Conservation (phyloP, 202 grass and related monocot genomes). For the Bolboschoenoplectus hybrid region DNA sequence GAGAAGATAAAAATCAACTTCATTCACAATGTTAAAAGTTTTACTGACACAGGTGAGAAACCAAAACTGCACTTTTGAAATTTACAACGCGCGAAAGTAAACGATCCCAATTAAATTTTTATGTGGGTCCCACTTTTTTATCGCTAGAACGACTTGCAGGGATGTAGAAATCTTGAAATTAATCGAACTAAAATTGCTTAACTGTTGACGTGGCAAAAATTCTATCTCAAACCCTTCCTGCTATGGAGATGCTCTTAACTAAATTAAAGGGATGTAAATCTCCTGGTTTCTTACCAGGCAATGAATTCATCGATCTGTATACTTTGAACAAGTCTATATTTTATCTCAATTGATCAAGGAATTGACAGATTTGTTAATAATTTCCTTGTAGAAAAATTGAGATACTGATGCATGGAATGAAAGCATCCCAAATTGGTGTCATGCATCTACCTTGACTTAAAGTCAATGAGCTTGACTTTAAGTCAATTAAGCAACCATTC, state of each 20-base stretch:
- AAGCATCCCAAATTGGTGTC: neutral
- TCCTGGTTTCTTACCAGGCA: neutral
- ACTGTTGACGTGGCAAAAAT: no score
- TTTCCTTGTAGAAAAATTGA: neutral
- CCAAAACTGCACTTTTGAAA: no score
- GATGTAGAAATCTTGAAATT: no score
- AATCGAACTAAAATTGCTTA: no score
- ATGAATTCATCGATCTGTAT: neutral
- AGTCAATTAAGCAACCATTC: neutral
- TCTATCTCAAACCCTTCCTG: no score
- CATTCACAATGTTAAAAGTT: no score
- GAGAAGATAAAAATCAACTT: no score
- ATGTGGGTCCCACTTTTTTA: no score
- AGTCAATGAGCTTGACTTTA: constrained; percentile 1
- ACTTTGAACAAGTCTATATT: neutral
- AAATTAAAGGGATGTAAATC: neutral
- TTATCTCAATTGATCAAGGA: neutral
- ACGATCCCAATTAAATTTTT: no score
- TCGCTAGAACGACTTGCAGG: no score
- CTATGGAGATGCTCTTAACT: neutral
- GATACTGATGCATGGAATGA: neutral
- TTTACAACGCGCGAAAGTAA: no score
- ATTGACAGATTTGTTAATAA: neutral
- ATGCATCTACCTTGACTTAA: neutral
- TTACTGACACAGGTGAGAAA: no score